phyloP scores from a whole-genome alignment of 768 basidiomycete species.

The Tricholoma bakamatsutake region DNA sequence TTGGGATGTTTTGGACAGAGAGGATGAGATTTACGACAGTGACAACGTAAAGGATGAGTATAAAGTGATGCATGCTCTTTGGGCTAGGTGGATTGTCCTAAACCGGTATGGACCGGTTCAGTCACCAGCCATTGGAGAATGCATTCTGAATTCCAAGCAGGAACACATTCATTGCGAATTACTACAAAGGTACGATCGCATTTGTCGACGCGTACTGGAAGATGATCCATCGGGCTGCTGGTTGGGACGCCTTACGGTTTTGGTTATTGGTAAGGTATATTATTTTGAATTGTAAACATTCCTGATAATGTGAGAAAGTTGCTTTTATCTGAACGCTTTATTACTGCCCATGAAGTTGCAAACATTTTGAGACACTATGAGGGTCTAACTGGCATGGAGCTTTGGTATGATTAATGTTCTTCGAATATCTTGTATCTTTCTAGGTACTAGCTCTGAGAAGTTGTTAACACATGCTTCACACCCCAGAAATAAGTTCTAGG shows the following conservation, averaged over 20 bases:
- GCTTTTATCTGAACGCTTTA: constrained; percentile 47
- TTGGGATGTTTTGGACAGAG: constrained; percentile 66
- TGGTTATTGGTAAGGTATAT: constrained; percentile 46
- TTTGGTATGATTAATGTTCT: constrained; percentile 28
- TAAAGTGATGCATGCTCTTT: constrained; percentile 74
- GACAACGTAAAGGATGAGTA: constrained; percentile 70
- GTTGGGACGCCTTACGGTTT: constrained; percentile 55
- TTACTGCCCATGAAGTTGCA: constrained; percentile 45
- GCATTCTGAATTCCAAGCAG: constrained; percentile 24
- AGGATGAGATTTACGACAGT: constrained; percentile 71
- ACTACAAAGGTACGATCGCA: constrained; percentile 41
- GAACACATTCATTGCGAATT: constrained; percentile 48
- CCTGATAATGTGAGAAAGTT: constrained; percentile 31
- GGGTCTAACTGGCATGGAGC: constrained; percentile 39
- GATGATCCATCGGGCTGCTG: constrained; percentile 66
- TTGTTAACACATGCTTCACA: no score
- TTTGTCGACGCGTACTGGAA: constrained; percentile 61
- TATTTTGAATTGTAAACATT: neutral
- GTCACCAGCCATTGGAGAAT: neutral
- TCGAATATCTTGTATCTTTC: no score
- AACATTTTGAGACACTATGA: constrained; percentile 52
- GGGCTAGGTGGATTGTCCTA: constrained; percentile 69
- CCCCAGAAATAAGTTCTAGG: no score
- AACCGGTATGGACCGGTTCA: constrained; percentile 38
- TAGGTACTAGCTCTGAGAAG: no score